Percentiles rank a stretch among this genome's conserved stretches.
Conservation (phyloP, 345 rosid species). For the Eucalyptus regnans region DNA sequence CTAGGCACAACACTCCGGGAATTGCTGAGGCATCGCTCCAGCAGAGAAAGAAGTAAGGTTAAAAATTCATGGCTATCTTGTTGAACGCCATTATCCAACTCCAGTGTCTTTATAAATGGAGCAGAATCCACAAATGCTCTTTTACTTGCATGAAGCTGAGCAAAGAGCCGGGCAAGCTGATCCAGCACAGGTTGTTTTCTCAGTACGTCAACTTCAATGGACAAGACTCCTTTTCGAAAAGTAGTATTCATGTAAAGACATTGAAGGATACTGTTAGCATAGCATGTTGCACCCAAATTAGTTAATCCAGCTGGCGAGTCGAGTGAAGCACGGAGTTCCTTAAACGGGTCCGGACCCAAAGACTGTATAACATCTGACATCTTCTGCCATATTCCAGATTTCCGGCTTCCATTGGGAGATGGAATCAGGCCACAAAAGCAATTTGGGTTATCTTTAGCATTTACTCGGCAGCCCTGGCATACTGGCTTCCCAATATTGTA, state of each 20-base stretch:
- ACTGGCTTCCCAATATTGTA: conserved; percentile 65
- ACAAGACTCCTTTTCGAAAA: conserved; percentile 72
- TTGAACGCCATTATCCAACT: conserved; percentile 90
- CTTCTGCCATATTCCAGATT: conserved; percentile 93
- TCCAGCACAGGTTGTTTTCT: conserved; percentile 72
- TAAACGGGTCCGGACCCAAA: conserved; percentile 60
- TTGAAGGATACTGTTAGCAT: conserved; percentile 96
- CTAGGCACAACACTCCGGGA: conserved; percentile 51
- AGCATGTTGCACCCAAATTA: conserved; percentile 93
- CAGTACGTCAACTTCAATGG: conserved; percentile 66
- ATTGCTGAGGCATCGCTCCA: conserved; percentile 71
- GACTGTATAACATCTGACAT: conserved; percentile 49
- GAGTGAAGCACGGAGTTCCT: conserved; percentile 54
- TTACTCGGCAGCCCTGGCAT: conserved; percentile 94
- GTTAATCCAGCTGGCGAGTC: conserved; percentile 86
- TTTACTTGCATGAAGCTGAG: conserved; percentile 69
- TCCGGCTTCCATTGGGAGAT: conserved; percentile 71
- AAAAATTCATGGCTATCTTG: conserved; percentile 98
- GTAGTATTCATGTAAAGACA: conserved; percentile 80
- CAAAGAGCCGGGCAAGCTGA: conserved; percentile 85
- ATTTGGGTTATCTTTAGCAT: conserved; percentile 88
- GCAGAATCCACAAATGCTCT: conserved; percentile 86
- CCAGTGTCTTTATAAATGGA: conserved; percentile 82
- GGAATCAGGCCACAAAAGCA: conserved; percentile 89
- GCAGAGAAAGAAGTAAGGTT: conserved; percentile 86